Conservation (phyloP, 192 early-diverging fungal genomes). For the Thoreauomyces humboldtii region DNA sequence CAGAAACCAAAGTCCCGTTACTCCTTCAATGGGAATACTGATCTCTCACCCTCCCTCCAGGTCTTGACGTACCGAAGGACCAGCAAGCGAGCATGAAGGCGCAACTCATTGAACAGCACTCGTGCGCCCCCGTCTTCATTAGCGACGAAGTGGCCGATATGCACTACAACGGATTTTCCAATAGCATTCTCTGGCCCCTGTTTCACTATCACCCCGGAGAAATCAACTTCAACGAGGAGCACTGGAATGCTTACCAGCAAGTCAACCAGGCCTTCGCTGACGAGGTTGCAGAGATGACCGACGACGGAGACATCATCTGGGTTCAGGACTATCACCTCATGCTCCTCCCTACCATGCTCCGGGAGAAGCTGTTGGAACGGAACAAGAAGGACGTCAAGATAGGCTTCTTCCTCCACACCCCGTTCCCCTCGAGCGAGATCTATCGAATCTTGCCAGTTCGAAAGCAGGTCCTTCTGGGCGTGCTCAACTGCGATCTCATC, state of each 20-base stretch:
- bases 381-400: slow-evolving; percentile 79
- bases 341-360: slow-evolving; percentile 86
- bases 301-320: slow-evolving; percentile 72
- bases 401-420: slow-evolving; percentile 98
- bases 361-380: slow-evolving; percentile 51
- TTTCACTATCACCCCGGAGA: slow-evolving; percentile 99
- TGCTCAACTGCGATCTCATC: slow-evolving; percentile 87
- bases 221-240: slow-evolving; percentile 90
- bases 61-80: slow-evolving; percentile 77
- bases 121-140: slow-evolving; percentile 92
- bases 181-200: slow-evolving; percentile 97
- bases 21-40: too few relatives aligned
- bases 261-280: slow-evolving; percentile 96
- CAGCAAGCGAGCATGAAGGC: slow-evolving; percentile 70
- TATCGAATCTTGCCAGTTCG: slow-evolving; percentile 95
- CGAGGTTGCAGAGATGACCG: slow-evolving; percentile 74
- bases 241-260: slow-evolving; percentile 92
- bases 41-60: slow-evolving; percentile 34
- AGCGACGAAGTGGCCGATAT: slow-evolving; percentile 88
- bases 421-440: slow-evolving; percentile 95
- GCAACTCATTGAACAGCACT: slow-evolving; percentile 73
- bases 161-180: slow-evolving; percentile 99
- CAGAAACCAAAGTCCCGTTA: too few relatives aligned
- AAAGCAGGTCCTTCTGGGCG: slow-evolving; percentile 88
- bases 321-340: slow-evolving; percentile 95